Percentiles rank a stretch among this genome's conserved stretches.
Evolutionary conservation across 495 filamentous ascomycete species (phyloP).

Genomic region (Sphaerosporella brunnea): DNA sequence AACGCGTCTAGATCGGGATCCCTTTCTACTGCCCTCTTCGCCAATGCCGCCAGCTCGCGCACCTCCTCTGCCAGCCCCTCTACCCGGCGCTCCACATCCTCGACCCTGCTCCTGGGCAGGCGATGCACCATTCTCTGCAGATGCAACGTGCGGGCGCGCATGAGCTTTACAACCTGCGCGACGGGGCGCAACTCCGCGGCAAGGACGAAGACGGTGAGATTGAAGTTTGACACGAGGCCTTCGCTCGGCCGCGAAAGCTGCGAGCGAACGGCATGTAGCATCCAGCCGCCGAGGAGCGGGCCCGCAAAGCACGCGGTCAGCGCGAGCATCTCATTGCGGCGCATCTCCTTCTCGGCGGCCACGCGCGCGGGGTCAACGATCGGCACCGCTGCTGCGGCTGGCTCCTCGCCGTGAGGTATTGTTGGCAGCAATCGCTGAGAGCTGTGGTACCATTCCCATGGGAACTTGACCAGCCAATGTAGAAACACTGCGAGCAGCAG

Average conservation of each 20-base stretch:
- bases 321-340: slow-evolving; percentile 53
- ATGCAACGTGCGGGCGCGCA: slow-evolving; percentile 62
- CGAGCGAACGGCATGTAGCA: slow-evolving; percentile 56
- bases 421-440: slow-evolving; percentile 37
- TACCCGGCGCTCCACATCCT: slow-evolving; percentile 31
- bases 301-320: slow-evolving; percentile 61
- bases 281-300: slow-evolving; percentile 57
- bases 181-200: slow-evolving; percentile 70
- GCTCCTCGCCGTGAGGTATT: background rate
- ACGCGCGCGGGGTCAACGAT: slow-evolving; percentile 4
- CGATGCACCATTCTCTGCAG: slow-evolving; percentile 52
- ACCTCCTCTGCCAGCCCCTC: slow-evolving; percentile 37
- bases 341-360: slow-evolving; percentile 46
- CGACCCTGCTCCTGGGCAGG: slow-evolving; percentile 30
- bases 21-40: slow-evolving; percentile 36
- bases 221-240: slow-evolving; percentile 75
- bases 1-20: slow-evolving; percentile 77
- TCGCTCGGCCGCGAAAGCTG: slow-evolving; percentile 69
- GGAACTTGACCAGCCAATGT: slow-evolving; percentile 80
- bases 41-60: slow-evolving; percentile 32
- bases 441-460: slow-evolving; percentile 88
- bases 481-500: slow-evolving; percentile 66
- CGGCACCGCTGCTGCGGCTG: background rate
- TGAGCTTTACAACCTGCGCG: slow-evolving; percentile 61
- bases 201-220: slow-evolving; percentile 82